phyloP scores from a whole-genome alignment of 805 yeast species.

The Torulaspora gathmanii region DNA sequence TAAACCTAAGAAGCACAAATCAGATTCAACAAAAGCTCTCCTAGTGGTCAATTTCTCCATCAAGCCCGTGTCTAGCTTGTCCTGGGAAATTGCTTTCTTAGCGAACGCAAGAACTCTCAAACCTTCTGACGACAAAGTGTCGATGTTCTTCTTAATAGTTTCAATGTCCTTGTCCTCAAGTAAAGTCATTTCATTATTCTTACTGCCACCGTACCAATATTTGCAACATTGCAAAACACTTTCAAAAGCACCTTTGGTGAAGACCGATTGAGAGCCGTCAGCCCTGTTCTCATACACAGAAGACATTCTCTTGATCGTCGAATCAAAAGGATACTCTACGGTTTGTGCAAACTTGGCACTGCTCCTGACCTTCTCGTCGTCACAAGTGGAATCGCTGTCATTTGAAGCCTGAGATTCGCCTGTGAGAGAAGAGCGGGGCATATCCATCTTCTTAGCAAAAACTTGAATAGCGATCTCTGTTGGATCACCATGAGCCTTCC shows the following conservation, averaged over 20 bases:
- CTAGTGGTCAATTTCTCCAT: constrained; percentile 25
- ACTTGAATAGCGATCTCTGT: constrained; percentile 87
- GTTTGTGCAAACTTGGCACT: constrained; percentile 42
- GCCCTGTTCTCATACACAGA: constrained; percentile 57
- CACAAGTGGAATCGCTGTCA: constrained; percentile 48
- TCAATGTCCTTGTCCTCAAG: constrained; percentile 48
- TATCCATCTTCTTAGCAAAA: constrained; percentile 55
- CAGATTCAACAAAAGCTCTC: constrained; percentile 45
- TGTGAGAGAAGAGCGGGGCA: constrained; percentile 43
- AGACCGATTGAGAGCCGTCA: constrained; percentile 50
- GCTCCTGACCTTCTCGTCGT: constrained; percentile 51
- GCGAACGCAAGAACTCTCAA: constrained; percentile 83
- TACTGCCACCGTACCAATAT: constrained; percentile 49
- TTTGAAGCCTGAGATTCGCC: constrained; percentile 32
- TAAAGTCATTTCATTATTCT: constrained; percentile 42
- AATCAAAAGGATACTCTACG: constrained; percentile 80
- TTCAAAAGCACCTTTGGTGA: constrained; percentile 89
- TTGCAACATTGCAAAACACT: constrained; percentile 59
- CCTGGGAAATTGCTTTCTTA: constrained; percentile 32
- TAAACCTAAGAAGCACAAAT: constrained; percentile 73
- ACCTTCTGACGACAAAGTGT: constrained; percentile 71
- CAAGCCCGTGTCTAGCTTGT: constrained; percentile 34
- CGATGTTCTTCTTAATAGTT: constrained; percentile 52
- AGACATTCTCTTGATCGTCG: constrained; percentile 85
- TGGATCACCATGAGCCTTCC: constrained; percentile 87